Evolutionary conservation across 495 filamentous ascomycete species (phyloP).

Genomic region (Penicillium argentinense): DNA sequence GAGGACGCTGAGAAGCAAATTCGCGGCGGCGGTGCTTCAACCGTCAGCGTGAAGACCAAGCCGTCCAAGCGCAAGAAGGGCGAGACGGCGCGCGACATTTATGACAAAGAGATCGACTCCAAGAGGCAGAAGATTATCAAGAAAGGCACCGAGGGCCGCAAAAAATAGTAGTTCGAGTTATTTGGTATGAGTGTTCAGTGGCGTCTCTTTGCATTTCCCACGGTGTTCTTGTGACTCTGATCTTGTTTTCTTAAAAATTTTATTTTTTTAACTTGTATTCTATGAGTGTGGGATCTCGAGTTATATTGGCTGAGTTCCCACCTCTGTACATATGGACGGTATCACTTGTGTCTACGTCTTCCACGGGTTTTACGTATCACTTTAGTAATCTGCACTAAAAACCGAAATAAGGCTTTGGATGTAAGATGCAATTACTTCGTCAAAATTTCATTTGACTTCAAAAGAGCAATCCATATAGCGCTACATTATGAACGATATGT

Average conservation of each 20-base stretch:
- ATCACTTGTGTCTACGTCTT: slow-evolving; percentile 4
- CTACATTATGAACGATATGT: too few relatives aligned
- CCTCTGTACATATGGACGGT: slow-evolving; percentile 21
- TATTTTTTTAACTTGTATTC: slow-evolving; percentile 9
- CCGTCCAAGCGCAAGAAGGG: slow-evolving; percentile 75
- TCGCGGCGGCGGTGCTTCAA: slow-evolving; percentile 56
- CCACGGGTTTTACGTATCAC: too few relatives aligned
- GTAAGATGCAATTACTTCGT: too few relatives aligned
- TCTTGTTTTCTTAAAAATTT: too few relatives aligned
- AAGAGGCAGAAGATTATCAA: slow-evolving; percentile 52
- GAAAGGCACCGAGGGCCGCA: slow-evolving; percentile 53
- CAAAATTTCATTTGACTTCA: too few relatives aligned
- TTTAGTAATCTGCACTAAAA: too few relatives aligned
- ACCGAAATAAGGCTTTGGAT: too few relatives aligned
- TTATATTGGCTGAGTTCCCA: slow-evolving; percentile 8
- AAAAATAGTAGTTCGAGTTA: slow-evolving; percentile 24
- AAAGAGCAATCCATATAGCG: too few relatives aligned
- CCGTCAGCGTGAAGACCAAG: slow-evolving; percentile 84
- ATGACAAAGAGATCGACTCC: slow-evolving; percentile 47
- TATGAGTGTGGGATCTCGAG: slow-evolving; percentile 8
- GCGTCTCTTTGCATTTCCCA: slow-evolving; percentile 26
- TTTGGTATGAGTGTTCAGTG: slow-evolving; percentile 11
- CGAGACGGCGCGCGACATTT: slow-evolving; percentile 56
- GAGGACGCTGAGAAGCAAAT: slow-evolving; percentile 81
- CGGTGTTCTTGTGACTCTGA: slow-evolving; percentile 24